phyloP scores from a whole-genome alignment of 371 early-diverging fungal genomes.

The Nosema muscidifuracis region DNA sequence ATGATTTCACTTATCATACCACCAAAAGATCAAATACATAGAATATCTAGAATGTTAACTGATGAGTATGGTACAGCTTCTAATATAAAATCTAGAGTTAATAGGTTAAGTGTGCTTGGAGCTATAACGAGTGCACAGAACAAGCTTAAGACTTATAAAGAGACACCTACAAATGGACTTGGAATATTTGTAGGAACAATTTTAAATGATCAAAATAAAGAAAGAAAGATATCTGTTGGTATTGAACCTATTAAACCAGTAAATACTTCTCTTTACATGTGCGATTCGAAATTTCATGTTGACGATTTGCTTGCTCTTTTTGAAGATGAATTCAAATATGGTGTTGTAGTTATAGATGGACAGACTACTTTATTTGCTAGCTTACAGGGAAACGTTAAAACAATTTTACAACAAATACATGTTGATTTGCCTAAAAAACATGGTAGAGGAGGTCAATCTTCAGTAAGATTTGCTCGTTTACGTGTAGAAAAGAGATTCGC shows the following conservation, averaged over 20 bases:
- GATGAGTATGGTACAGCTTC: constrained; percentile 99
- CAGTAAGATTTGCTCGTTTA: constrained; percentile 95
- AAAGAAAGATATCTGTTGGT: constrained; percentile 94
- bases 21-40: constrained; percentile 82
- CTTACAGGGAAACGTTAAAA: constrained; percentile 88
- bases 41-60: constrained; percentile 82
- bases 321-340: constrained; percentile 89
- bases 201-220: constrained; percentile 86
- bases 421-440: constrained; percentile 99
- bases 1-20: constrained; percentile 96
- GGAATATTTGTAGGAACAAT: constrained; percentile 90
- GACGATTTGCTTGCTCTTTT: constrained; percentile 77
- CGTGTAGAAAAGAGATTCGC: constrained; percentile 96
- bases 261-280: constrained; percentile 95
- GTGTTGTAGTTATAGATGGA: constrained; percentile 99
- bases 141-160: constrained; percentile 84
- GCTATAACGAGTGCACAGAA: constrained; percentile 98
- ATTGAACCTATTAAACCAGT: constrained; percentile 98
- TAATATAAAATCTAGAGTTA: constrained; percentile 98
- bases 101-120: constrained; percentile 85
- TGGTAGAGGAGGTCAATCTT: constrained; percentile 99
- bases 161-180: constrained; percentile 79
- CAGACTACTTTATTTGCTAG: constrained; percentile 90
- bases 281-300: constrained; percentile 99
- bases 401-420: constrained; percentile 80